A percentile compares a stretch with the other conserved stretches of the same genome.
Evolutionary conservation across 768 basidiomycete species (phyloP).

Genomic region (Boletus huronensis): DNA sequence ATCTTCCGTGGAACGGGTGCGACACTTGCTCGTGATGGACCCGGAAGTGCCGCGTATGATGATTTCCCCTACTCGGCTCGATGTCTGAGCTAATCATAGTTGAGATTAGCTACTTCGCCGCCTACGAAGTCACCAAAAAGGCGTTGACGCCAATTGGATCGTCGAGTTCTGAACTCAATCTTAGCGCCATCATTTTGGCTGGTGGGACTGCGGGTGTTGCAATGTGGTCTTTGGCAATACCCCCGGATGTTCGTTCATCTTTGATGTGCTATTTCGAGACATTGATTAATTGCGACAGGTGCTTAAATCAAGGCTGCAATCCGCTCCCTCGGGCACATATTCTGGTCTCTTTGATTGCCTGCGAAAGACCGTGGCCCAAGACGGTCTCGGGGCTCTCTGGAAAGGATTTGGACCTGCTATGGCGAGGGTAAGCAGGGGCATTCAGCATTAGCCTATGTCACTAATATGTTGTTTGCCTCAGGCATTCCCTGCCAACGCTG

Average conservation of each 20-base stretch:
- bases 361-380: conserved; percentile 84
- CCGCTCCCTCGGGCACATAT: conserved; percentile 97
- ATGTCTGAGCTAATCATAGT: conserved; percentile 5
- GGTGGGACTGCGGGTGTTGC: conserved; percentile 95
- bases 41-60: conserved; percentile 91
- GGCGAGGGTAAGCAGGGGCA: conserved; percentile 61
- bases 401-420: conserved; percentile 98
- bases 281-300: conserved; percentile 52
- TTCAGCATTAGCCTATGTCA: background rate
- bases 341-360: conserved; percentile 90
- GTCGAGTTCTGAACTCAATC: conserved; percentile 75
- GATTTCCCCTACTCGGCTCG: background rate
- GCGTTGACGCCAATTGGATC: conserved; percentile 75
- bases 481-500: conserved; percentile 98
- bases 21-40: conserved; percentile 93
- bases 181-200: conserved; percentile 84
- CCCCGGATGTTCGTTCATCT: conserved; percentile 75
- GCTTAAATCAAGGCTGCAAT: conserved; percentile 92
- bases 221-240: conserved; percentile 98
- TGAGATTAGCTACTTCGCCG: conserved; percentile 80
- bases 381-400: conserved; percentile 88
- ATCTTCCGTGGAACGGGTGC: conserved; percentile 92
- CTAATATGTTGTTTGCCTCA: conserved; percentile 29
- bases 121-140: conserved; percentile 93
- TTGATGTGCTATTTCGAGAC: background rate